Evolutionary conservation across 768 basidiomycete species (phyloP), one percentile per base, ranked within the genome.

Genomic region (Hericium alpestre): DNA sequence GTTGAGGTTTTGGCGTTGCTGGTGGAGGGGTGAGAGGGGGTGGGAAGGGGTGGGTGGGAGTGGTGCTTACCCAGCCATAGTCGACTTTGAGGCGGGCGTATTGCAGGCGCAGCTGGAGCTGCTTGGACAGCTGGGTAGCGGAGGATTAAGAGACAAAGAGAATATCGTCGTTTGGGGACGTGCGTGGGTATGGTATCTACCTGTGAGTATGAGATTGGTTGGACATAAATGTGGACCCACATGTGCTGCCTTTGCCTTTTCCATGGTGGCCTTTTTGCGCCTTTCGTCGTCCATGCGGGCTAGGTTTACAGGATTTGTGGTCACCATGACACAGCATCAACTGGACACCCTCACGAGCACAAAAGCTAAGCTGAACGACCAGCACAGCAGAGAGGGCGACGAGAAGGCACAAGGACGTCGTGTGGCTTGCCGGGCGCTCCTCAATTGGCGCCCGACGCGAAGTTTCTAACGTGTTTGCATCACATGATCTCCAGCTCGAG

Each of bases 71-170:
- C 86, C 86, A 88, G 51, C 86, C 86, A 65, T 87, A 77, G 59
- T 88, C 84, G 51, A 88, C 86, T 64, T 88, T 88, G 56, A 88
- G 72, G 61, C 79, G 74, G 25, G 87, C 87, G 65, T 88, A 88
- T 63, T 84, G 86, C 10, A 88, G 73, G 25, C 87, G 78, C 73
- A 84, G 77, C 67, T 85, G 84, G 38, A 88, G 74, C 60, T 87
- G 84, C 61, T 83, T 76, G 5, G 82, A 81, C 47, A 88, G 74
- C 87, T 87, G 62, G 9, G 11, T 20, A n/a, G 7, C 16, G 11
- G 32, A 4, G 6, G 8, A 4, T 32, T 4, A 32, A 32, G 27
- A 32, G 8, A 32, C 1, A 32, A 32, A 9, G 2, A 32, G 27
- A 1, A 32, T 32, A 32, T 32, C 32, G 32, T 32, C 32, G 6